Evolutionary conservation across 352 stramenopile genomes (phyloP), one percentile per base, ranked within the genome.

Genomic region (Globisporangium sylvaticum): DNA sequence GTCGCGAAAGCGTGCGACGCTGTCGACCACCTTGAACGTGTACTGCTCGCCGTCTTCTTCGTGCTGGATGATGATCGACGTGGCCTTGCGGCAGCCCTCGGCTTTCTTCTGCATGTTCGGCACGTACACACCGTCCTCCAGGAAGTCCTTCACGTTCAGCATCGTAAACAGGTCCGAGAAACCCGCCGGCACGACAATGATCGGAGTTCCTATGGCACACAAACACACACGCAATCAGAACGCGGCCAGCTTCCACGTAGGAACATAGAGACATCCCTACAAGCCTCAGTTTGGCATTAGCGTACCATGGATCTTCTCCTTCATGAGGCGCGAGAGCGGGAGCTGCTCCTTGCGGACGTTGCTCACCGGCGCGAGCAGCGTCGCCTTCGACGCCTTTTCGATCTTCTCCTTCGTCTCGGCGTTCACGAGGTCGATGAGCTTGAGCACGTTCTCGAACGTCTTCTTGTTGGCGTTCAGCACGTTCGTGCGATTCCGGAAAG

Each of bases 11-110:
- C 88, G 85, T 39, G 72, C 83, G 54, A 96, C 83, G 24, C 81
- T 96, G 73, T 97, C 91, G 37, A 97, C 87, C 24, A 97, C 58
- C 62, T 95, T 93, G 72, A 96, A 97, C 60, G 79, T 91, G 67
- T 91, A 94, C 61, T 70, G 76, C 22, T 92, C 79, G 65, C 88
- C 89, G 59, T 92, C 80, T 59, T 95, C 84, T 48, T 92, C 84
- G 56, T 95, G 84, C 9, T 80, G 83, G 60, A 97, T 86, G 68
- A 87, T 85, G 62, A 96, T 82, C 1, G 86, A 90, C 69, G 92
- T 80, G 39, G 84, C 71, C 71, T 97, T 97, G 34, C 88, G 83
- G 8, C 79, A 76, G 32, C 88, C 81, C n/a, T 92, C 83, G 6
- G 72, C 65, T 67, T 96, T 96, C 74, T 97, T 97, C 62, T 97